Percentiles rank a stretch among this genome's conserved stretches.
These are phyloP conservation scores for Gnomoniopsis smithogilvyi DNA, from an alignment of 2,329 filamentous ascomycete species.

Conservation along the genomic window DNA sequence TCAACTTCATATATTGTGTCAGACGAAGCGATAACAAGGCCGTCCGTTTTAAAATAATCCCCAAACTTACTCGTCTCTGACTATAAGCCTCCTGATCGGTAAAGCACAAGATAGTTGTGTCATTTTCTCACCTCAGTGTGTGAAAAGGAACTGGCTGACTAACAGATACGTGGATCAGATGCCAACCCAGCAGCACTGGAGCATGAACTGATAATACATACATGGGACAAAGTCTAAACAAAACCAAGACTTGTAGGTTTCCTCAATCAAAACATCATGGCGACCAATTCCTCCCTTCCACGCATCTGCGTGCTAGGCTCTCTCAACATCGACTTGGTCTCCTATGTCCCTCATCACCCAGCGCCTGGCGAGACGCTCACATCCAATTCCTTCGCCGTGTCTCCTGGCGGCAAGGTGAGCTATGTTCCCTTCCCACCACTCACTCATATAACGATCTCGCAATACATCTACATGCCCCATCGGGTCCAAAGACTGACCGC, in stretches of 20 bases:
- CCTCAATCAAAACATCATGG: slow-evolving; percentile 18
- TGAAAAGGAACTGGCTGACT: too few species aligned
- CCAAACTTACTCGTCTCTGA: too few species aligned
- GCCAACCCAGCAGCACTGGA: background rate
- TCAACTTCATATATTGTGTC: too few species aligned
- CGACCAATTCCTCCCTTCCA: slow-evolving; percentile 28
- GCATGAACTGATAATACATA: background rate
- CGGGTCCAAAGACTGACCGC: background rate
- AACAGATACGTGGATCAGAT: too few species aligned
- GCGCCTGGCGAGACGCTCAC: slow-evolving; percentile 84
- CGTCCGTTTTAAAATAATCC: too few species aligned
- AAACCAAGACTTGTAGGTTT: background rate
- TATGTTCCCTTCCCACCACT: background rate
- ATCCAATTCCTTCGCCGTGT: slow-evolving; percentile 71
- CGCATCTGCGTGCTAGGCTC: slow-evolving; percentile 84
- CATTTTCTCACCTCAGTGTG: too few species aligned
- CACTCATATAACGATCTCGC: background rate
- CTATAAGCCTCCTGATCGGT: too few species aligned
- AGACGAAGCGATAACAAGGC: too few species aligned
- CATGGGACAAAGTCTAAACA: background rate
- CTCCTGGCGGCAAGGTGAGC: slow-evolving; percentile 74
- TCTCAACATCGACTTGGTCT: slow-evolving; percentile 91
- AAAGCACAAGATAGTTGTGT: too few species aligned
- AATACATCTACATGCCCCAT: too few species aligned
- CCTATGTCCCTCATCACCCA: slow-evolving; percentile 80